Evolutionary conservation across 2,329 filamentous ascomycete genomes (phyloP), one percentile per base, ranked within the genome.

Genomic region (Stemphylium beticola): DNA sequence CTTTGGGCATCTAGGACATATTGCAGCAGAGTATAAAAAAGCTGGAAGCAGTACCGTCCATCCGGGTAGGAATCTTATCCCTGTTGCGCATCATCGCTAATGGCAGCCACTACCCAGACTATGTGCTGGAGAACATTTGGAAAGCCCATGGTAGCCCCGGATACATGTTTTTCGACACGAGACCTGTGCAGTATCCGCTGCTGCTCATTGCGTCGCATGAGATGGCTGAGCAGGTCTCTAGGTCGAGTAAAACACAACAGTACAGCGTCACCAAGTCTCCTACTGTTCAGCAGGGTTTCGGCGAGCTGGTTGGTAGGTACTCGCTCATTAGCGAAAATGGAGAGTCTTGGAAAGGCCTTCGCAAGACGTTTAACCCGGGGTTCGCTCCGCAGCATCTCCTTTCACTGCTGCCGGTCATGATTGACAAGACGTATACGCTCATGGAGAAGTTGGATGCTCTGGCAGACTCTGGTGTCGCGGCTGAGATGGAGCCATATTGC

Each of bases 371-470:
- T 61, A 74, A 75, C 29, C 68, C 70, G 12, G 75, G 73, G 3
- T 78, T 78, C 46, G 68, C 68, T 4, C 66, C 70, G 3, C 66
- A 69, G 32, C 73, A 78, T 55, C 50, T 78, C 4, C 59, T 72
- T 34, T 68, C 69, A 6, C 57, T 76, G 11, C 60, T 75, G 4
- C 70, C 73, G 1, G 62, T 66, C 2, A 69, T 78, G 11, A 33
- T 77, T 0, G 62, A 77, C 1, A 74, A 77, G 31, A 67, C 66
- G n/a, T 55, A 61, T 6, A 61, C 62, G 10, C 76, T 77, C 54
- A 62, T 71, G 29, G 50, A 63, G 6, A 74, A 64, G 36, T 55
- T 76, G 12, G 69, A 73, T 12, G 56, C 61, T 2, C 45, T 70
- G 18, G 72, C 71, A 4, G 47, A 48, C 10, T 64, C 62, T 2